phyloP scores from a whole-genome alignment of 2,329 filamentous ascomycete species.

The Cordyceps pruinosa region DNA sequence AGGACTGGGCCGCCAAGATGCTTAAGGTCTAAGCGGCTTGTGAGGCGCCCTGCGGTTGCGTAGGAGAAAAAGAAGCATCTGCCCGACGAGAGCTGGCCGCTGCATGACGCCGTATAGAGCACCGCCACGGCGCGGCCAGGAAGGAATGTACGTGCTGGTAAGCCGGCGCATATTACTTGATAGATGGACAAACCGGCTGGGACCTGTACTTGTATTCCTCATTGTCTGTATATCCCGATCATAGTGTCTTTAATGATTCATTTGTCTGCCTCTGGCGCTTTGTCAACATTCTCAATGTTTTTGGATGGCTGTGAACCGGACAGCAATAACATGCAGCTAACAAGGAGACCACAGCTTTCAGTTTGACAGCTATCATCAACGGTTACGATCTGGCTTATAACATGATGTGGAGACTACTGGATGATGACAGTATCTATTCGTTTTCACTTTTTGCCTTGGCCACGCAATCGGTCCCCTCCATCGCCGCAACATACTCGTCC shows the following conservation, averaged over 20 bases:
- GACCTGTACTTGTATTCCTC: slow-evolving; percentile 37
- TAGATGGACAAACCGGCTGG: slow-evolving; percentile 29
- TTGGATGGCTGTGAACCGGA: not conserved
- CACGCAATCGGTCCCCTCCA: not conserved
- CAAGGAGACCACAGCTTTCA: not conserved
- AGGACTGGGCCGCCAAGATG: slow-evolving; percentile 82
- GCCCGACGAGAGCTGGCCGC: not conserved
- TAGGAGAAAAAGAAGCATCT: not conserved
- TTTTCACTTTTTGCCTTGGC: not conserved
- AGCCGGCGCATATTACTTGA: slow-evolving; percentile 22
- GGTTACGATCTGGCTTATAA: no score
- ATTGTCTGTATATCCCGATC: slow-evolving; percentile 31
- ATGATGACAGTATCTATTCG: no score
- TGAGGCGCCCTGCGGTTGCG: not conserved
- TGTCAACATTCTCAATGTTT: not conserved
- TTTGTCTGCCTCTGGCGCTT: slow-evolving; percentile 8
- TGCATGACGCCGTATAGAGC: not conserved
- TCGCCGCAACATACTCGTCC: not conserved
- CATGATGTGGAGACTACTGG: no score
- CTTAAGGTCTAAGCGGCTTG: slow-evolving; percentile 57
- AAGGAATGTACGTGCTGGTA: slow-evolving; percentile 2
- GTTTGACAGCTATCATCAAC: no score
- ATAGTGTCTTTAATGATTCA: slow-evolving; percentile 26
- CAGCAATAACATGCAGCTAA: not conserved
- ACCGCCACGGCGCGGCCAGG: not conserved